phyloP scores from a whole-genome alignment of 2,329 filamentous ascomycete species.

The Pseudogymnoascus sp. region DNA sequence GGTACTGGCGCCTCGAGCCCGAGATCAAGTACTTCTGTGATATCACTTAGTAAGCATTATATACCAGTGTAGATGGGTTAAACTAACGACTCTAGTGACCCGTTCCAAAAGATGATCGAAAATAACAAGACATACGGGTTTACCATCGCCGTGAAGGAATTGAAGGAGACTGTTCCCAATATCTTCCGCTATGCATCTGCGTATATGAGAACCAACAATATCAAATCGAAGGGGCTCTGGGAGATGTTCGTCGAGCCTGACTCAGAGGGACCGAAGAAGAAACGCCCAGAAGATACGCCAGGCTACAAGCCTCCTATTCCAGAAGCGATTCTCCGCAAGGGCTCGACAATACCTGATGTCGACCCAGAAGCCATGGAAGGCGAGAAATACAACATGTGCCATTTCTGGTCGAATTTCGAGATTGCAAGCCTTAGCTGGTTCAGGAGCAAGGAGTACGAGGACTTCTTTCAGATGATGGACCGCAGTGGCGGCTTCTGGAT shows the following conservation, averaged over 20 bases:
- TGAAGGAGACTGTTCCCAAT: conserved; percentile 95
- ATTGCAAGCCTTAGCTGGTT: conserved; percentile 94
- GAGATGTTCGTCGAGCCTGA: conserved; percentile 92
- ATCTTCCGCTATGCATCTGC: conserved; percentile 98
- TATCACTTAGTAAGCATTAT: conserved; percentile 76
- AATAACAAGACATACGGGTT: conserved; percentile 97
- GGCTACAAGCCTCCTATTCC: conserved; percentile 63
- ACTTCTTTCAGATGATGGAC: conserved; percentile 99
- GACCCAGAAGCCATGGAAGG: conserved; percentile 93
- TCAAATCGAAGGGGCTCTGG: conserved; percentile 89
- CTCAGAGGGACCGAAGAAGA: conserved; percentile 48
- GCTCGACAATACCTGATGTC: conserved; percentile 70
- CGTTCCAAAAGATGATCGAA: conserved; percentile 90
- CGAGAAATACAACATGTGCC: conserved; percentile 99
- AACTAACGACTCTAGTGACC: conserved; percentile 57
- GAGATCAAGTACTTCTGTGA: conserved; percentile 99
- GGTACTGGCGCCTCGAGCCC: conserved; percentile 98
- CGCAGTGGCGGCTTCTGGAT: conserved; percentile 98
- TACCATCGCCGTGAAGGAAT: conserved; percentile 96
- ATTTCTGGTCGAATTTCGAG: conserved; percentile 99
- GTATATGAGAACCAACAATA: conserved; percentile 86
- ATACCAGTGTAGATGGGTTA: background rate
- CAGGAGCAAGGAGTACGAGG: conserved; percentile 92
- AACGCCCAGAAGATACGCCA: conserved; percentile 53
- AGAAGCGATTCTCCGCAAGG: conserved; percentile 71